These are phyloP conservation scores for Penicillium sp. DNA, from an alignment of 2,329 filamentous ascomycete genomes.

Conservation along the genomic window DNA sequence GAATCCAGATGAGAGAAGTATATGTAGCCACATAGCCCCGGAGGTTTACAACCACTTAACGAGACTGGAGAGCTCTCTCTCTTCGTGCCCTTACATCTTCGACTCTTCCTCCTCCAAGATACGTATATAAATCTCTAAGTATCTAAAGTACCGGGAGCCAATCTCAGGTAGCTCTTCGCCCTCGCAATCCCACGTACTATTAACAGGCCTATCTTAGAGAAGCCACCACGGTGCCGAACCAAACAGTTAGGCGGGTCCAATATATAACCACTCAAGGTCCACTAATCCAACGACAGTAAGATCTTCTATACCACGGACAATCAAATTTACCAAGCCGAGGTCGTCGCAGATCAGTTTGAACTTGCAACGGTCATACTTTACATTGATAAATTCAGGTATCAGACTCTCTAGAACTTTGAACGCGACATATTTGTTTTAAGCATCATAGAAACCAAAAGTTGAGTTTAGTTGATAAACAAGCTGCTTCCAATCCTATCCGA, in stretches of 20 bases:
- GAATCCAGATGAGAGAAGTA: no score
- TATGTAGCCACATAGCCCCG: no score
- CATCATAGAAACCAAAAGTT: conserved; percentile 23
- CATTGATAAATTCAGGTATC: conserved; percentile 26
- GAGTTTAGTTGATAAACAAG: conserved; percentile 37
- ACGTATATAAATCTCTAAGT: conserved; percentile 26
- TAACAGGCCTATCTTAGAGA: conserved; percentile 32
- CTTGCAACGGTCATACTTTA: no score
- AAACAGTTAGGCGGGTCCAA: conserved; percentile 39
- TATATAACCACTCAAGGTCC: conserved; percentile 41
- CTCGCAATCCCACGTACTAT: not conserved
- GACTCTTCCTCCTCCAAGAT: conserved; percentile 32
- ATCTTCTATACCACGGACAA: conserved; percentile 35
- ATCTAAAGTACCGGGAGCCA: conserved; percentile 14
- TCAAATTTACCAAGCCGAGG: conserved; percentile 38
- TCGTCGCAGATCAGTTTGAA: conserved; percentile 43
- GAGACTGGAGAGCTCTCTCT: no score
- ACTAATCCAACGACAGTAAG: conserved; percentile 37
- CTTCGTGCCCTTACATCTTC: conserved; percentile 20
- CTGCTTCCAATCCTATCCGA: conserved; percentile 34
- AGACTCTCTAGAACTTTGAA: conserved; percentile 30
- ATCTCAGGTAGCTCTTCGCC: not conserved
- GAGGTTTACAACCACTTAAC: no score
- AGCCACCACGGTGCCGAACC: conserved; percentile 39
- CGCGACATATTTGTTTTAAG: conserved; percentile 28